Evolutionary conservation across 768 basidiomycete genomes (phyloP), one percentile per base, ranked within the genome.

Genomic region (Russula earlei): DNA sequence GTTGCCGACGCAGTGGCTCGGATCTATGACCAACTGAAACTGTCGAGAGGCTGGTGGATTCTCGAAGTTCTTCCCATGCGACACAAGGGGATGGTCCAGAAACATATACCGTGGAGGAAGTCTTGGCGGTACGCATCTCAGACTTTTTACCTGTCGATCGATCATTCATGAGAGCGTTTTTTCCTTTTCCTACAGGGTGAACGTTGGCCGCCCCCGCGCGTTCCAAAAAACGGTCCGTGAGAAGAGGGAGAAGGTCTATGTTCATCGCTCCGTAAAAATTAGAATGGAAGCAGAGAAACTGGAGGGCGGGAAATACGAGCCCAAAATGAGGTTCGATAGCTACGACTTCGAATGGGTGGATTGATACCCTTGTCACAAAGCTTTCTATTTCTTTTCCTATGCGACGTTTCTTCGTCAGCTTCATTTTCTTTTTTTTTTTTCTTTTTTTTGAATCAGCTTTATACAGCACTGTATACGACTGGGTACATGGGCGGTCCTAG

Each of bases 11-110:
- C 80, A 4, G 51, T 83, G 14, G 70, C 70, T 49, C 71, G 69
- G 0, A 65, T 74, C 5, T 79, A 80, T 54, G 85, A 88, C 67
- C 76, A 84, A 69, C 74, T 88, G 29, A 60, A 66, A n/a, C 62
- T 72, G 5, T 57, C 68, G 25, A 70, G 61, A 46, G 50, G 44
- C 0, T 88, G 86, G 87, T 88, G 87, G 86, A 60, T 81, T 20
- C 68, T 89, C 27, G 86, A 89, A 66, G 51, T 73, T 9, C 15
- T 74, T 24, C 72, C 72, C 12, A 11, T 64, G 22, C 47, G 49
- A 22, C 49, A 47, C 22, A 38, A 12, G n/a, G n/a, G 29, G 29
- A 10, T 0, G 3, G 29, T 7, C n/a, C 52, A 55, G 40, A 24
- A 29, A 29, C 17, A 52, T 22, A 11, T 19, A 9, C 1, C 1